Evolutionary conservation across 2,329 filamentous ascomycete genomes (phyloP).

Genomic region (Penicillium sp.): DNA sequence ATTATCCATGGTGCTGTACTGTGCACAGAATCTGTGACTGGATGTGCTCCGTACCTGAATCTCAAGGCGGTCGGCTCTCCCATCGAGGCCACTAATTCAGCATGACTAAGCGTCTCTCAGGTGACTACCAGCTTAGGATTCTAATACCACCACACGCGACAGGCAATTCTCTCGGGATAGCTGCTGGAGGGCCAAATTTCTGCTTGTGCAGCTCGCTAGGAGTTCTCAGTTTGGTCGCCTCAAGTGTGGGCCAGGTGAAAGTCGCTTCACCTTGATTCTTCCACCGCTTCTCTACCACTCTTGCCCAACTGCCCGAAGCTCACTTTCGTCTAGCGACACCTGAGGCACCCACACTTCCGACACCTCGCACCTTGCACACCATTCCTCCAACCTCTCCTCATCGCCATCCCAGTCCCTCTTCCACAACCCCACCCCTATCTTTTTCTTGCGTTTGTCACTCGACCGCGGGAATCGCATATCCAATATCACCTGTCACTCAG

Average conservation of each 20-base stretch:
- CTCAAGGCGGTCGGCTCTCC: too few relatives aligned
- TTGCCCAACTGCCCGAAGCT: slow-evolving; percentile 22
- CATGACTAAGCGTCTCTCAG: neutral
- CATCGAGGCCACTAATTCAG: too few relatives aligned
- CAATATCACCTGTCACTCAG: slow-evolving; percentile 11
- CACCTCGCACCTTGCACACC: slow-evolving; percentile 27
- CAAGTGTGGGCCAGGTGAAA: neutral
- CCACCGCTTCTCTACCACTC: neutral
- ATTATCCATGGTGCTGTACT: too few relatives aligned
- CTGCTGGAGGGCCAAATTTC: neutral
- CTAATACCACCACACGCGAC: neutral
- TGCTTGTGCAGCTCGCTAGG: neutral
- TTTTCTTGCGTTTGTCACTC: slow-evolving; percentile 10
- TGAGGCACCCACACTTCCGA: slow-evolving; percentile 27
- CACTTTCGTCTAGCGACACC: slow-evolving; percentile 16
- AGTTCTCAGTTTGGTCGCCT: neutral
- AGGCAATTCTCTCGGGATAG: neutral
- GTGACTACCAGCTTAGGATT: neutral
- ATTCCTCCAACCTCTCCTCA: slow-evolving; percentile 27
- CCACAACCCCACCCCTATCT: slow-evolving; percentile 20
- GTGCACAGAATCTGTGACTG: too few relatives aligned
- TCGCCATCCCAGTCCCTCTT: slow-evolving; percentile 12
- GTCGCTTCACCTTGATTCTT: neutral
- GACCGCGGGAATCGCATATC: slow-evolving; percentile 15
- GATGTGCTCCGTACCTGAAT: too few relatives aligned